phyloP scores from a whole-genome alignment of 768 basidiomycete species.

The Termitomyces sp. region DNA sequence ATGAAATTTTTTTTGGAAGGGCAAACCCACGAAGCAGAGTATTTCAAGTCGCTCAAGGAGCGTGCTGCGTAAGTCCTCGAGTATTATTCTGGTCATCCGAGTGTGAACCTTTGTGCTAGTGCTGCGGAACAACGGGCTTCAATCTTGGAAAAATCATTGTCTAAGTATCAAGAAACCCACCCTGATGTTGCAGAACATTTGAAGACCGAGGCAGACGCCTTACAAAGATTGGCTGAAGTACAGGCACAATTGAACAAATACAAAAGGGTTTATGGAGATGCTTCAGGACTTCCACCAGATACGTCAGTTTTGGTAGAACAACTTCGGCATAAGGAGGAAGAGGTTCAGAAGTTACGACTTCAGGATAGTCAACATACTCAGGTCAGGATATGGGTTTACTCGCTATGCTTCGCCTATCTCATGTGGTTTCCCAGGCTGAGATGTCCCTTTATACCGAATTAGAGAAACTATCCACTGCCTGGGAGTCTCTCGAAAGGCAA shows the following conservation, averaged over 20 bases:
- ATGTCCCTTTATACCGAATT: conserved; percentile 78
- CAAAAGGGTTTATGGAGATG: conserved; percentile 57
- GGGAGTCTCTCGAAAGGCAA: conserved; percentile 80
- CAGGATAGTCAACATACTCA: conserved; percentile 60
- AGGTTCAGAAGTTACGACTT: conserved; percentile 56
- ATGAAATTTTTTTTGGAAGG: conserved; percentile 64
- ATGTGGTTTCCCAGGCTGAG: conserved; percentile 48
- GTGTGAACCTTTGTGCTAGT: conserved; percentile 29
- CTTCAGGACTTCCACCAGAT: conserved; percentile 47
- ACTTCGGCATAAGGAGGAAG: conserved; percentile 64
- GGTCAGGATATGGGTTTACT: conserved; percentile 31
- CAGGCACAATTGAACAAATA: conserved; percentile 54
- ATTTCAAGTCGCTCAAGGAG: conserved; percentile 47
- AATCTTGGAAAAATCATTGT: conserved; percentile 51
- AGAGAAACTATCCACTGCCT: conserved; percentile 79
- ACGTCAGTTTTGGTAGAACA: conserved; percentile 43
- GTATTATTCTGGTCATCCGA: background rate
- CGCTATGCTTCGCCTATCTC: conserved; percentile 1
- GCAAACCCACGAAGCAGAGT: conserved; percentile 45
- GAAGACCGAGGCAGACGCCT: conserved; percentile 43
- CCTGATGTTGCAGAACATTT: conserved; percentile 50
- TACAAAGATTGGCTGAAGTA: conserved; percentile 40
- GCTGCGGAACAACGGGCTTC: conserved; percentile 43
- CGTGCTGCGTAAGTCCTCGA: conserved; percentile 46
- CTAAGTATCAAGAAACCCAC: conserved; percentile 39